Conservation (phyloP, 2,329 filamentous ascomycete genomes). For the Aspergillus sp. region DNA sequence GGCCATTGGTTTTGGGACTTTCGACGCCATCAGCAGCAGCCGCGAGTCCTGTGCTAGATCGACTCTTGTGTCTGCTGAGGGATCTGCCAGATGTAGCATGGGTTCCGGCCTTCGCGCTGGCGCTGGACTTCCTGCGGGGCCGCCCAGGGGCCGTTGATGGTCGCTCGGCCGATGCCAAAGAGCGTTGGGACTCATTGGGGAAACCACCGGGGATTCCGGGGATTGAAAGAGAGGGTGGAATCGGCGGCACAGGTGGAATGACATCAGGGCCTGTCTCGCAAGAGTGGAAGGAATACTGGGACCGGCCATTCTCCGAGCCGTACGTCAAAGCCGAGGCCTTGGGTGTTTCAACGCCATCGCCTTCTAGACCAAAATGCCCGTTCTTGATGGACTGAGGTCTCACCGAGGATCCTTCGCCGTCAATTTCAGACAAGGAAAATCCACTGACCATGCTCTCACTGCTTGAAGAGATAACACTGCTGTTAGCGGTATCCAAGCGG, state of each 20-base stretch:
- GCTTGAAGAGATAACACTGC: constrained; percentile 40
- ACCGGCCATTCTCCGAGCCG: constrained; percentile 11
- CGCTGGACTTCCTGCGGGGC: constrained; percentile 19
- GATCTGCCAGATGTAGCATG: constrained; percentile 23
- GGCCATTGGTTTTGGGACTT: constrained; percentile 15
- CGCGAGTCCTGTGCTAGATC: constrained; percentile 32
- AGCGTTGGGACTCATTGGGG: constrained; percentile 38
- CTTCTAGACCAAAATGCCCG: constrained; percentile 17
- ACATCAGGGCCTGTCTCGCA: constrained; percentile 24
- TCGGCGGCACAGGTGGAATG: constrained; percentile 48
- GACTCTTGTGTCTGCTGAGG: constrained; percentile 35
- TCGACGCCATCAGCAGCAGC: constrained; percentile 19
- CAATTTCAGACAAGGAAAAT: constrained; percentile 38
- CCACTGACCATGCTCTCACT: constrained; percentile 48
- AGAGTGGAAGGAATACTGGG: constrained; percentile 6
- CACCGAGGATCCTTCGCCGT: constrained; percentile 27
- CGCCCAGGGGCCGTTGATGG: constrained; percentile 33
- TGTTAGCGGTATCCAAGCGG: constrained; percentile 32
- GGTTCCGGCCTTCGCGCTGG: constrained; percentile 22
- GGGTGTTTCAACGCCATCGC: constrained; percentile 34
- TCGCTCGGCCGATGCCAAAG: constrained; percentile 27
- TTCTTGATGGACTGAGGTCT: constrained; percentile 28
- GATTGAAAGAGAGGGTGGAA: constrained; percentile 42
- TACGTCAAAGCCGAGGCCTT: constrained; percentile 25
- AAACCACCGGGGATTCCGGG: constrained; percentile 46